These are phyloP conservation scores for Boletellus sp. DNA, from an alignment of 1,284 basidiomycete species.

Conservation along the genomic window DNA sequence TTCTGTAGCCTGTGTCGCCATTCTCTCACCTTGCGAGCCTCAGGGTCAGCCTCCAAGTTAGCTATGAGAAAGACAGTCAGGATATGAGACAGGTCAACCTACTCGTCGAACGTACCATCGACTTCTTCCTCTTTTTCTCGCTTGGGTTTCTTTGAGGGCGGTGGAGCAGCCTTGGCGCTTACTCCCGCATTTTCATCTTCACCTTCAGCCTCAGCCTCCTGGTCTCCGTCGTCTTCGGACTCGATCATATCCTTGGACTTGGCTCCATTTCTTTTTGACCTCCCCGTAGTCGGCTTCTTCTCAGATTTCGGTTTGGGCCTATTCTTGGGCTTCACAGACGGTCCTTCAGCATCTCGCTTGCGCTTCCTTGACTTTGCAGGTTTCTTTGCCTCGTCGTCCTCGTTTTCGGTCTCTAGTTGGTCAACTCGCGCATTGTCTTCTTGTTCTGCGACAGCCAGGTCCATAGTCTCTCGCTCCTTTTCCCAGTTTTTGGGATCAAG, in stretches of 20 bases:
- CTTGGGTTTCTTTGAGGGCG: slow-evolving; percentile 64
- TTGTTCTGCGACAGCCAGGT: slow-evolving; percentile 47
- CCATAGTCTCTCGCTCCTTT: slow-evolving; percentile 47
- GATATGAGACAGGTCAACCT: slow-evolving; percentile 3
- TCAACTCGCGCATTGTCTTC: slow-evolving; percentile 68
- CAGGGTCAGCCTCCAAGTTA: slow-evolving; percentile 58
- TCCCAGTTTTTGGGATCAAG: slow-evolving; percentile 80
- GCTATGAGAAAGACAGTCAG: slow-evolving; percentile 31
- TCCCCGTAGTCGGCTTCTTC: slow-evolving; percentile 35
- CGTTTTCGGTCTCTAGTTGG: slow-evolving; percentile 55
- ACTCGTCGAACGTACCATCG: slow-evolving; percentile 42
- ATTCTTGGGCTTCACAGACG: slow-evolving; percentile 41
- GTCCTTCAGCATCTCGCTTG: slow-evolving; percentile 49
- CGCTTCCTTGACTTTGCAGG: slow-evolving; percentile 55
- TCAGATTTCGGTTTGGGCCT: slow-evolving; percentile 36
- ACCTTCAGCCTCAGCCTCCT: slow-evolving; percentile 43
- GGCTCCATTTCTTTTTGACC: slow-evolving; percentile 55
- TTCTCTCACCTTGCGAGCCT: slow-evolving; percentile 69
- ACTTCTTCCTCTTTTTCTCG: slow-evolving; percentile 63
- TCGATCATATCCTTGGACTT: slow-evolving; percentile 68
- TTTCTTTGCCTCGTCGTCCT: slow-evolving; percentile 47
- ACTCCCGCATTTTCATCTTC: slow-evolving; percentile 49
- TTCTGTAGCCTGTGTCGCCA: slow-evolving; percentile 85
- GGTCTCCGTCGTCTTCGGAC: slow-evolving; percentile 56
- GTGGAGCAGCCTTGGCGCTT: slow-evolving; percentile 55